Conservation (phyloP, 1,139 yeast species). For the Geotrichum bryndzae region DNA sequence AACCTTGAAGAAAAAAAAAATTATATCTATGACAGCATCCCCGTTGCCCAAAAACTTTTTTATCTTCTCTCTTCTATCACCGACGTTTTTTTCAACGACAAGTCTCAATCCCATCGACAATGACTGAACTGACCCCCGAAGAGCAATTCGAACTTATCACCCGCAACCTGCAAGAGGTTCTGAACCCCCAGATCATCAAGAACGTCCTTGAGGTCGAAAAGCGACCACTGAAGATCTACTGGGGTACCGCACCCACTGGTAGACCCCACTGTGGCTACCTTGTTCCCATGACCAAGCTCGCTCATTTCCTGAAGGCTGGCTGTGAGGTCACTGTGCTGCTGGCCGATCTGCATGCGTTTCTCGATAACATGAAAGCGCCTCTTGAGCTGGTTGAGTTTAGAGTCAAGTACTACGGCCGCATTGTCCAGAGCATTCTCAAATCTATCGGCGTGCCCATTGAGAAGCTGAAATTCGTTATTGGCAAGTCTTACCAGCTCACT, state of each 20-base stretch:
- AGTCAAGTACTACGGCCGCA: slow-evolving; percentile 78
- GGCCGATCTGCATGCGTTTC: slow-evolving; percentile 96
- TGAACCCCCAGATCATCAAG: slow-evolving; percentile 83
- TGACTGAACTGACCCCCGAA: slow-evolving; percentile 38
- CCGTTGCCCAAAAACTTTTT: background rate
- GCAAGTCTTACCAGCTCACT: slow-evolving; percentile 79
- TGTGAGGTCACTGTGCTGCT: slow-evolving; percentile 87
- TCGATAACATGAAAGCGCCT: slow-evolving; percentile 98
- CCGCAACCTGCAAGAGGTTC: slow-evolving; percentile 82
- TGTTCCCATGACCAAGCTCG: slow-evolving; percentile 94
- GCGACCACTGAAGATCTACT: slow-evolving; percentile 79
- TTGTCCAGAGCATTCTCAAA: slow-evolving; percentile 75
- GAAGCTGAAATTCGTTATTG: slow-evolving; percentile 72
- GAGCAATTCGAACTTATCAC: slow-evolving; percentile 76
- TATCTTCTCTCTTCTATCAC: background rate
- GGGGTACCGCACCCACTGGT: slow-evolving; percentile 92
- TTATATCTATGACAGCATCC: background rate
- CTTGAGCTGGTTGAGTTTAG: slow-evolving; percentile 84
- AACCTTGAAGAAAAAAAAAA: background rate
- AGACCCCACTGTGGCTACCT: slow-evolving; percentile 98
- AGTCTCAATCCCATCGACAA: background rate
- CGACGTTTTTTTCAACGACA: background rate
- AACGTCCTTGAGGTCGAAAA: slow-evolving; percentile 73
- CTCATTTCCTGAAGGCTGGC: slow-evolving; percentile 92
- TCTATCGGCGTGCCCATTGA: slow-evolving; percentile 83